Evolutionary conservation across 768 basidiomycete genomes (phyloP).

Genomic region (Cystofilobasidium ferigula): DNA sequence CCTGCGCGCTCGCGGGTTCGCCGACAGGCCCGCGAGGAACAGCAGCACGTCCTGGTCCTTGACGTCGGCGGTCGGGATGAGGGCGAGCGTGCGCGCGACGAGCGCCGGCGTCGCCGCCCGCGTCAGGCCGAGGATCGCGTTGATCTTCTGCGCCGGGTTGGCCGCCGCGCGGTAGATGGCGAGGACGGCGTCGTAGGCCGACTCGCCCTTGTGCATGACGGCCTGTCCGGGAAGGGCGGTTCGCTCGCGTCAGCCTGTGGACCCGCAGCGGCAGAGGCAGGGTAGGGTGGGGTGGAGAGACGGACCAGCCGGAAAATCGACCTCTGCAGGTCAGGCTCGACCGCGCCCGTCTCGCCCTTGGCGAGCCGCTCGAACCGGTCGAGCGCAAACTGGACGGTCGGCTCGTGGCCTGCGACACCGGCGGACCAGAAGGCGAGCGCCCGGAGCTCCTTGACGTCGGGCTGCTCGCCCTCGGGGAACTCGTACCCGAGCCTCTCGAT

Average conservation of each 20-base stretch:
- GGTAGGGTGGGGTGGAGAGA: neutral
- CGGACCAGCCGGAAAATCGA: constrained; percentile 39
- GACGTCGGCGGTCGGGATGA: constrained; percentile 44
- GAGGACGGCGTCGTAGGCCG: constrained; percentile 63
- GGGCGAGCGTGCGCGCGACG: constrained; percentile 52
- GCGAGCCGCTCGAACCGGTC: constrained; percentile 50
- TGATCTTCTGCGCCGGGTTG: constrained; percentile 59
- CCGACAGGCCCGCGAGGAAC: constrained; percentile 52
- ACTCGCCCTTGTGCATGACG: constrained; percentile 59
- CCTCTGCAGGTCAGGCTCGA: constrained; percentile 67
- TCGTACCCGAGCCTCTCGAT: constrained; percentile 70
- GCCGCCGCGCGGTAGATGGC: constrained; percentile 58
- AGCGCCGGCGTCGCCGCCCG: constrained; percentile 50
- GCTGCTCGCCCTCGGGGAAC: constrained; percentile 53
- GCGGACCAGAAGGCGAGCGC: constrained; percentile 51
- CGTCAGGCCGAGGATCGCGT: constrained; percentile 54
- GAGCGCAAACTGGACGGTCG: constrained; percentile 56
- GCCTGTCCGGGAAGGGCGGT: constrained; percentile 41
- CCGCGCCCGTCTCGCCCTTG: constrained; percentile 63
- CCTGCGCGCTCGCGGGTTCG: constrained; percentile 51
- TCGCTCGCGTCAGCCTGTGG: constrained; percentile 26
- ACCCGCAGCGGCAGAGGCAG: neutral
- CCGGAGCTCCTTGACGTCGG: constrained; percentile 60
- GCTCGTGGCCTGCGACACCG: constrained; percentile 38
- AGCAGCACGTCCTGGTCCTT: constrained; percentile 50